Evolutionary conservation across 148 eudicot genomes (phyloP), one percentile per base, ranked within the genome.

Genomic region (Diospyros lotus): DNA sequence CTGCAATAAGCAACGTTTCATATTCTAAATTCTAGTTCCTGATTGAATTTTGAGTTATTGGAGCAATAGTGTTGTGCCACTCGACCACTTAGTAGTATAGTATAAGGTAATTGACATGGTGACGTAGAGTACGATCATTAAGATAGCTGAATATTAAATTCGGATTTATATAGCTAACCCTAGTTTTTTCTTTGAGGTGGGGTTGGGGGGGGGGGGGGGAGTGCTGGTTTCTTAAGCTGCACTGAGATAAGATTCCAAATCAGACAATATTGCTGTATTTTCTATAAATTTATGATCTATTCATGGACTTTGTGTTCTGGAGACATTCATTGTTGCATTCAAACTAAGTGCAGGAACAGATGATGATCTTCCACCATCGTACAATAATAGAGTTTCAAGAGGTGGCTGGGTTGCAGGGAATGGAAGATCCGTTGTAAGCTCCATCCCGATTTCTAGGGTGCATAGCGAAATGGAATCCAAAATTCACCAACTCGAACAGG

Each of bases 401-500:
- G 72, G 81, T 56, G 61, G 78, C 58, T 72, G 77, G 75, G 59
- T 82, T 13, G 67, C 83, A 17, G 89, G 68, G 38, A 81, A 84
- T 73, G 81, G 84, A 78, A 77, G 82, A 74, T 64, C 76, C 64
- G 58, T 81, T 82, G 77, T 81, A 80, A 82, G 81, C 76, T 83
- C 87, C 76, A 80, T 77, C 64, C 72, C 84, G 45, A 78, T 66
- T 67, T 81, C 77, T 58, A 84, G 82, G 81, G 86, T 87, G 79
- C 86, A 84, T 64, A 76, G 71, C 82, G 97, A 94, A 59, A 92
- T 94, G 96, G 93, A 94, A 62, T 78, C 74, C 58, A 88, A 92
- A 81, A 94, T 94, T 69, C 98, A 92, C 80, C 85, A 87, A 50
- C 96, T 94, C 78, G 98, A 94, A 81, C 91, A 89, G 79, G 94